Evolutionary conservation across 2,329 filamentous ascomycete species (phyloP), one percentile per base, ranked within the genome.

Genomic region (Ophiostoma sp.): DNA sequence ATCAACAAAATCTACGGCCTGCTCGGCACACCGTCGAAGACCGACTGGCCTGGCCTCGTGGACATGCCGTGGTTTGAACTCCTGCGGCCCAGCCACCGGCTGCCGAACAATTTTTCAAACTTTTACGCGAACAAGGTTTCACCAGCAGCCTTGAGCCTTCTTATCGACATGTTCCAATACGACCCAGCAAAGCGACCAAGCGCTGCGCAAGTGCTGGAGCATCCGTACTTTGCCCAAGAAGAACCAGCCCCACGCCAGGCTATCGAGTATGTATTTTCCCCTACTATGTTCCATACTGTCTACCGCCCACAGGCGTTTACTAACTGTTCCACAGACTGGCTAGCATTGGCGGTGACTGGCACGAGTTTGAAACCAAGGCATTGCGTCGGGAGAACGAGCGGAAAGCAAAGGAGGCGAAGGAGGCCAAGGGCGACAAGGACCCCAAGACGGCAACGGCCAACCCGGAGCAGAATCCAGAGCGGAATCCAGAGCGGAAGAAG

Each of bases 1-100:
- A 83, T 99, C 3, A 93, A 98, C 72, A 97, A 96, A 79, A 94
- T 99, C n/a, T 97, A 97, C 78, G 89, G 89, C 66, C 84, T 96
- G 4, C 84, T 99, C 63, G 95, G 95, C 65, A 98, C 94, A 0
- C 95, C 95, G 0, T 96, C 87, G 58, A 86, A 87, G 68, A 82
- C 83, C 45, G 90, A 96, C 42, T 99, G 96, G 96, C 93, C 95
- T 1, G 89, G 87, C 8, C 85, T 98, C 27, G 84, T 90, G n/a
- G 91, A 97, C 68, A 95, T 97, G 87, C 91, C 94, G 11, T 99
- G 95, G 95, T 98, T 96, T 75, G 92, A 97, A 77, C 85, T 99
- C 16, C 84, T 99, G 72, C 85, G 93, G 14, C 93, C 94, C 1
- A 87, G 85, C 1, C 88, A 90, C 72, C 87, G 89, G 70, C 87